These are phyloP conservation scores for Breynia disticha DNA, from an alignment of 441 rosid species.

Conservation along the genomic window DNA sequence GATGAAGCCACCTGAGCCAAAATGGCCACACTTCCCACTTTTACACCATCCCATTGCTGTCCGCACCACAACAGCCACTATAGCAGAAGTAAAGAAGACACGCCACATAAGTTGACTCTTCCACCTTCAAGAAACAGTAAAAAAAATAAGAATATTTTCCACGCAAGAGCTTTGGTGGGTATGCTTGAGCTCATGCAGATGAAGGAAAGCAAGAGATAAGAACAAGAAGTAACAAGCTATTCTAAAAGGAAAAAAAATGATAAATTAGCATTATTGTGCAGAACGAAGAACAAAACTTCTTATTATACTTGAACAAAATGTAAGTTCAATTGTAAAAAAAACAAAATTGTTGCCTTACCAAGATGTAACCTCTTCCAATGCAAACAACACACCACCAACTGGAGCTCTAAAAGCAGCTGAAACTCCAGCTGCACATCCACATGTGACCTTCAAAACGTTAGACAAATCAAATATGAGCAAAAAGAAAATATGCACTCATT, in stretches of 20 bases:
- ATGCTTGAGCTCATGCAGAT: not conserved
- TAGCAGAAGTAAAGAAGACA: conserved; percentile 94
- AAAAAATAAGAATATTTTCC: not conserved
- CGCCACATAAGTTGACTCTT: conserved; percentile 99
- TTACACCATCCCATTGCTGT: conserved; percentile 96
- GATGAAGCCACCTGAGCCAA: conserved; percentile 93
- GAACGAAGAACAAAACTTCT: conserved; percentile 7
- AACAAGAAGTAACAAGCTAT: no score
- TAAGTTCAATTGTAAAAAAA: conserved; percentile 4
- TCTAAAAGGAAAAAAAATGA: no score
- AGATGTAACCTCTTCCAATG: conserved; percentile 95
- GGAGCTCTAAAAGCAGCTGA: conserved; percentile 99
- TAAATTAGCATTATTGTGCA: no score
- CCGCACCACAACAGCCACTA: conserved; percentile 97
- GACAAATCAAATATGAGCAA: conserved; percentile 22
- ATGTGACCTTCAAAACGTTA: conserved; percentile 77
- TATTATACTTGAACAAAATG: not conserved
- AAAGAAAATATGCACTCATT: not conserved
- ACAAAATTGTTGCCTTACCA: conserved; percentile 42
- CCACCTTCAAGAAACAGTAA: conserved; percentile 60
- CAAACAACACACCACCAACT: conserved; percentile 96
- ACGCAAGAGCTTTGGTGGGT: no score
- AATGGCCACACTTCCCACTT: conserved; percentile 94
- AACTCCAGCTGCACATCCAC: conserved; percentile 99
- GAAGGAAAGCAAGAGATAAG: conserved; percentile 4